Evolutionary conservation across 2,329 filamentous ascomycete species (phyloP), one percentile per base, ranked within the genome.

Genomic region (Sporothrix schenckii): DNA sequence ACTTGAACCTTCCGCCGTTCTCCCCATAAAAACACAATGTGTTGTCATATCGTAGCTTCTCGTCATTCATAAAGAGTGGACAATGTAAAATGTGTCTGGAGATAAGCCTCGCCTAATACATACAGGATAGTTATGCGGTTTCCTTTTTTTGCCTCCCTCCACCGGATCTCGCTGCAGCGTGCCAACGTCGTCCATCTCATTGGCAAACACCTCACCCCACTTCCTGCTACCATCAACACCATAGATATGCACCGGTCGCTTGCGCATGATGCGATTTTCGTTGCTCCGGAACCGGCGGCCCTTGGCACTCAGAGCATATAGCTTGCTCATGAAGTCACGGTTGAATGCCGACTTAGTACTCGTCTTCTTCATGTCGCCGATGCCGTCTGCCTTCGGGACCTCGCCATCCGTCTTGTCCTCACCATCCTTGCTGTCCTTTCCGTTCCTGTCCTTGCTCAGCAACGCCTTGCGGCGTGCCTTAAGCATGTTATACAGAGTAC

Each of bases 231-330:
- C 73, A n/a, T 80, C 74, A 41, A 78, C 74, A 74, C 85, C 85
- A 27, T 86, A 80, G 56, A 87, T 80, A 54, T 83, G 80, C 14
- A 87, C 75, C 0, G 83, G 83, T 27, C 79, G 76, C 60, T 79
- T 76, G 70, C 82, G 79, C 70, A 89, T 86, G 41, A 82, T 75
- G 75, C 81, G 74, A 72, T 83, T 76, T 75, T 82, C 75, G 69
- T 88, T 4, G 34, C 49, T 19, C 4, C 74, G 73, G 67, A 56
- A 75, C 21, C 63, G 52, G 10, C 70, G 70, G 19, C 74, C 74
- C 67, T 71, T 66, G 54, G 60, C 69, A 54, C 73, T 74, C 53
- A 74, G 58, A 41, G 58, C 27, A 60, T 66, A 68, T n/a, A 75
- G 74, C 58, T 66, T 65, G 13, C 21, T 39, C 70, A 72, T 24